A percentile compares a stretch with the other conserved stretches of the same genome.
Evolutionary conservation across 176 grass and related monocot species (phyloP).

Genomic region (Triticum aestivum): IWGSC_CS_RefSeq_v2.1 NC_057798.1:101638191-101638690

Average conservation of each 20-base stretch:
- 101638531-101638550: too few relatives aligned
- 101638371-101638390: background rate
- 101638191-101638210: too few relatives aligned
- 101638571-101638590: background rate
- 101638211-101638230: too few relatives aligned
- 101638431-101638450: background rate
- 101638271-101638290: too few relatives aligned
- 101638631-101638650: background rate
- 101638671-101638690: background rate
- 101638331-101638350: background rate
- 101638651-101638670: background rate
- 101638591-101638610: slow-evolving; percentile 6
- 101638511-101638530: background rate
- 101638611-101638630: slow-evolving; percentile 19
- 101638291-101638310: background rate
- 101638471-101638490: background rate
- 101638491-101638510: background rate
- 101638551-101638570: too few relatives aligned
- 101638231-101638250: too few relatives aligned
- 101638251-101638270: background rate
- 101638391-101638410: background rate
- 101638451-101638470: background rate
- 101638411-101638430: background rate
- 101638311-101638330: slow-evolving; percentile 20
- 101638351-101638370: background rate